These are phyloP conservation scores for Fusarium zealandicum DNA, from an alignment of 2,329 filamentous ascomycete species.

Conservation along the genomic window DNA sequence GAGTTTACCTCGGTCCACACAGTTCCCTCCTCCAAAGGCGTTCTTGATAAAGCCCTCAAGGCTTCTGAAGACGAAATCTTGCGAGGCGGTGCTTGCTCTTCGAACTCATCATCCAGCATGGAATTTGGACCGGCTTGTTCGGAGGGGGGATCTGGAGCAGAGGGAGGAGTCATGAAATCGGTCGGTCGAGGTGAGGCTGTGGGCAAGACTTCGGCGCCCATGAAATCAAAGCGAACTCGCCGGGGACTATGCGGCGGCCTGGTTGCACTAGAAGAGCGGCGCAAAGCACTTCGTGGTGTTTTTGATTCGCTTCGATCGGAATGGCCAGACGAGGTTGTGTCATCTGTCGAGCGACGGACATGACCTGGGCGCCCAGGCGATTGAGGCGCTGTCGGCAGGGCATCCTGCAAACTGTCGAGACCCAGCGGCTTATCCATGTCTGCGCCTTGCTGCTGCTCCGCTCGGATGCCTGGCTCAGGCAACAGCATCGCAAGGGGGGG, in stretches of 20 bases:
- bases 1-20: conserved; percentile 60
- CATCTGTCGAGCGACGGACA: conserved; percentile 53
- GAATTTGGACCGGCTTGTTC: conserved; percentile 42
- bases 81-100: conserved; percentile 54
- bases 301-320: conserved; percentile 62
- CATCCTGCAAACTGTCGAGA: conserved; percentile 23
- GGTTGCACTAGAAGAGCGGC: conserved; percentile 61
- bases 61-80: conserved; percentile 65
- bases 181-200: conserved; percentile 61
- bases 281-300: conserved; percentile 62
- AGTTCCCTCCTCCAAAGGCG: conserved; percentile 57
- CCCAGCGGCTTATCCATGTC: conserved; percentile 34
- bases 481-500: conserved; percentile 34
- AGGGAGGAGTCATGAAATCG: conserved; percentile 42
- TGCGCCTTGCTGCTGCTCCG: conserved; percentile 35
- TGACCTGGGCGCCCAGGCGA: conserved; percentile 45
- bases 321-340: conserved; percentile 57
- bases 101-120: conserved; percentile 50
- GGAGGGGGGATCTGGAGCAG: conserved; percentile 36
- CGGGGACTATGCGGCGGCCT: conserved; percentile 62
- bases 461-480: conserved; percentile 38
- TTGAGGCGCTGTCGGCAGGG: conserved; percentile 27
- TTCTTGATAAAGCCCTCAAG: conserved; percentile 59
- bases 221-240: conserved; percentile 68
- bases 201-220: conserved; percentile 66